A percentile compares a stretch with the other conserved stretches of the same genome.
Evolutionary conservation across 495 filamentous ascomycete genomes (phyloP).

Genomic region (Podospora pseudocomata): DNA sequence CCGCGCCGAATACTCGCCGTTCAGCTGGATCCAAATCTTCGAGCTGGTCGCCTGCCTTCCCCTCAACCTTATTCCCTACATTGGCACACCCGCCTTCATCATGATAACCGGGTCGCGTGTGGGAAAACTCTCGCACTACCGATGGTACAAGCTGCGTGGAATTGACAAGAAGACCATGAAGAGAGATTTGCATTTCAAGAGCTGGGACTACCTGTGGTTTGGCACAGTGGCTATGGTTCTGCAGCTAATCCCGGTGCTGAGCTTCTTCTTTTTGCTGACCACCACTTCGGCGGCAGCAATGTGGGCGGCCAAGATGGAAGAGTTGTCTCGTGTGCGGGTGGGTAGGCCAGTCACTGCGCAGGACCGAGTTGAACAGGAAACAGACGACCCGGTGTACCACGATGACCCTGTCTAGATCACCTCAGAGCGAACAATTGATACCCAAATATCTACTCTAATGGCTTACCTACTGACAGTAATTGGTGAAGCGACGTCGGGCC

Average conservation of each 20-base stretch:
- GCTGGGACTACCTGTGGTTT: conserved; percentile 64
- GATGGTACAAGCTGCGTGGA: conserved; percentile 81
- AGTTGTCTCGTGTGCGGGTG: conserved; percentile 28
- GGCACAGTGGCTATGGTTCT: conserved; percentile 53
- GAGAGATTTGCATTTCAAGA: conserved; percentile 60
- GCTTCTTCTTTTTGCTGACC: conserved; percentile 86
- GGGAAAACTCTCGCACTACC: conserved; percentile 56
- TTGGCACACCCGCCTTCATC: conserved; percentile 78
- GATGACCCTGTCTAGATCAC: conserved; percentile 27
- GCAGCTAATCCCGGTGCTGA: conserved; percentile 75
- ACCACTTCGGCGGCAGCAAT: conserved; percentile 74
- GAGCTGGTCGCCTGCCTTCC: conserved; percentile 78
- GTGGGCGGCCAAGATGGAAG: conserved; percentile 66
- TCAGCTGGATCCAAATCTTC: conserved; percentile 71
- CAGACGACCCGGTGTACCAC: conserved; percentile 28
- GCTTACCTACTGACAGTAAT: no score
- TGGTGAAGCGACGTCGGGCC: no score
- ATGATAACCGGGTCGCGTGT: conserved; percentile 60
- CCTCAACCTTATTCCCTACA: conserved; percentile 81
- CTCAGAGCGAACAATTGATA: not conserved
- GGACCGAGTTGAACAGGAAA: conserved; percentile 17
- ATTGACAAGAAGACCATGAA: conserved; percentile 60
- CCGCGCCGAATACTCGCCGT: conserved; percentile 62
- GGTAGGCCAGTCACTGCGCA: conserved; percentile 22
- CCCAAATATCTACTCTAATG: no score